Evolutionary conservation across 352 stramenopile species (phyloP).

Genomic region (Phytophthora rubi): DNA sequence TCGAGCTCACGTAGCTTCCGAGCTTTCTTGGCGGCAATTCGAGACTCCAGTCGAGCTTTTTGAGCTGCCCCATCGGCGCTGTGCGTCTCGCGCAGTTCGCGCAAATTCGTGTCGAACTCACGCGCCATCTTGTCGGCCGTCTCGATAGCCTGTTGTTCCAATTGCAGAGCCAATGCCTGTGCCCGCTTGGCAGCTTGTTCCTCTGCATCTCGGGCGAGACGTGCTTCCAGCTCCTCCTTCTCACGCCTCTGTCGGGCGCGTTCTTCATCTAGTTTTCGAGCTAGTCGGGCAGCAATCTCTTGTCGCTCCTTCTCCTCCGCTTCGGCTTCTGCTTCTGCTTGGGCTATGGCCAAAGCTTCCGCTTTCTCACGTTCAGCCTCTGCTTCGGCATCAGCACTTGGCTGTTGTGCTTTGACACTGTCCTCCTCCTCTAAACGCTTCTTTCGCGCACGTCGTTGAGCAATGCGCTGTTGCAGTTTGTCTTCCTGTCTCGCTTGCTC

Average conservation of each 20-base stretch:
- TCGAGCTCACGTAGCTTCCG: conserved; percentile 79
- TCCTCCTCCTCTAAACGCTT: conserved; percentile 48
- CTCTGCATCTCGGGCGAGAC: conserved; percentile 52
- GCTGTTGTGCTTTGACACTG: conserved; percentile 14
- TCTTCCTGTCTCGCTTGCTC: conserved; percentile 72
- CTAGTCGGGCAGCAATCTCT: conserved; percentile 37
- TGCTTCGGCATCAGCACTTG: conserved; percentile 16
- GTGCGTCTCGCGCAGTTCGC: conserved; percentile 61
- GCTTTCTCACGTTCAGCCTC: conserved; percentile 25
- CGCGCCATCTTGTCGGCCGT: conserved; percentile 60
- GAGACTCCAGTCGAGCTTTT: conserved; percentile 73
- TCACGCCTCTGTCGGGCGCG: conserved; percentile 55
- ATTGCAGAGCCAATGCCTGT: conserved; percentile 28
- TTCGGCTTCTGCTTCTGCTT: conserved; percentile 37
- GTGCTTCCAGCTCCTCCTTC: conserved; percentile 49
- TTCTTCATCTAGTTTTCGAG: conserved; percentile 58
- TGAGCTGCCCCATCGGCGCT: conserved; percentile 62
- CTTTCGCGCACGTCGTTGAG: conserved; percentile 54
- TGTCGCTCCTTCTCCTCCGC: conserved; percentile 42
- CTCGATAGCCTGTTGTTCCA: conserved; percentile 53
- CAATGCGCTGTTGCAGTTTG: conserved; percentile 71
- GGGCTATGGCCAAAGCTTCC: conserved; percentile 26
- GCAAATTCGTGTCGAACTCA: conserved; percentile 72
- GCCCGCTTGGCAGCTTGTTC: conserved; percentile 43
- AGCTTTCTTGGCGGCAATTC: conserved; percentile 78